These are phyloP conservation scores for Gardenia jasminoides DNA, from an alignment of 257 asterid species.

Conservation along the genomic window DNA sequence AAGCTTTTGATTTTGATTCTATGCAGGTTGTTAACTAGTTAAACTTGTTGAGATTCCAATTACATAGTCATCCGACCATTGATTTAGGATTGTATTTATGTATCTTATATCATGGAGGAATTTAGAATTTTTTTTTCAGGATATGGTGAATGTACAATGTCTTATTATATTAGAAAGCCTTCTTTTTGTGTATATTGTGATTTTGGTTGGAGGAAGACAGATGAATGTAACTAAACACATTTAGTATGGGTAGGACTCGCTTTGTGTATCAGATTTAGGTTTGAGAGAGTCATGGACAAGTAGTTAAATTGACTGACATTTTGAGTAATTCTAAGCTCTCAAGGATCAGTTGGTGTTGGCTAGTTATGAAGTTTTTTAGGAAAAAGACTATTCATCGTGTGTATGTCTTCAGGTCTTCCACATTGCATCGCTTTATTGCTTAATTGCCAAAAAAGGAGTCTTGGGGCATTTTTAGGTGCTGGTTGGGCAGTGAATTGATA, in stretches of 20 bases:
- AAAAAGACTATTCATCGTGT: not conserved
- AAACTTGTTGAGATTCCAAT: not conserved
- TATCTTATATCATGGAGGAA: not conserved
- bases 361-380: not conserved
- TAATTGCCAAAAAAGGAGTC: no score
- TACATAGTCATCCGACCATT: not conserved
- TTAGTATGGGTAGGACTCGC: not conserved
- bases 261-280: conserved; percentile 4
- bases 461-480: not conserved
- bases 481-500: not conserved
- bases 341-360: not conserved
- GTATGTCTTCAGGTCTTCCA: not conserved
- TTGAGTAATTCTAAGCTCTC: not conserved
- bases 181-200: not conserved
- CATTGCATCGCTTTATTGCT: not conserved
- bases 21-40: not conserved
- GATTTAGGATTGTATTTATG: not conserved
- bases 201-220: not conserved
- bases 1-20: not conserved
- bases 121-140: not conserved
- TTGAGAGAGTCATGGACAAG: conserved; percentile 1
- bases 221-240: not conserved
- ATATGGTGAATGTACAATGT: no score
- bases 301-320: not conserved
- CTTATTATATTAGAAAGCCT: not conserved